Base-by-base conservation (phyloP, 108 stramenopile species). In the Cyclostephanos invisitatus region DNA sequence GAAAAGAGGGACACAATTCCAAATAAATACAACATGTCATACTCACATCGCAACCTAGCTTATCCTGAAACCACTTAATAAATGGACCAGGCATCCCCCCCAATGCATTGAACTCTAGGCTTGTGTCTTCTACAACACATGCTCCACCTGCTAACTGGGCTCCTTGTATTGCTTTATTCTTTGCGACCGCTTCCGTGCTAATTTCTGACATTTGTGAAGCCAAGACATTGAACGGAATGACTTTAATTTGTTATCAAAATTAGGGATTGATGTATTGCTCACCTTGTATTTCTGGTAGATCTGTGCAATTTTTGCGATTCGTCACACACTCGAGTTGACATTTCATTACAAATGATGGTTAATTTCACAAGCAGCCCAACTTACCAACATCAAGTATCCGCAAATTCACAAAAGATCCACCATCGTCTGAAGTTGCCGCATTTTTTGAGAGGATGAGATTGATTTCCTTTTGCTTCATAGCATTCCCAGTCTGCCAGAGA, bases 1-100 rank as follows among this genome's bases (percentile, higher is more conserved):
- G 29, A 49, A 64, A 42, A 6, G 14, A 27, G 0, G 0, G 6
- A 24, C 6, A 2, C 25, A 2, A 27, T 5, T 27, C 25, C 22
- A 54, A 25, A 54, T 20, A 54, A 54, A 24, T 32, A 54, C 14
- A 25, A 22, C 9, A 12, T 24, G 22, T 25, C 27, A 6, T 27
- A 44, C 63, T 64, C 40, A 64, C 63, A 49, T 90, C 89, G 51
- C 70, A 85, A 66, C 86, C 75, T 18, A 96, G 57, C 42, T 73
- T 87, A 7, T 98, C 90, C 60, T 98, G 96, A 78, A 99, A 99
- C 97, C 97, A 99, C 85, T 99, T 99, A 61, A 99, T 99, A 83
- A 98, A 99, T 0, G 97, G 96, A 22, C 99, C 99, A 0, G 99
- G 99, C 83, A 99, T 97, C 4, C 98, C 99, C 11, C 96, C 96